Conservation (phyloP, 2,329 filamentous ascomycete species). For the Polytolypa hystricis region DNA sequence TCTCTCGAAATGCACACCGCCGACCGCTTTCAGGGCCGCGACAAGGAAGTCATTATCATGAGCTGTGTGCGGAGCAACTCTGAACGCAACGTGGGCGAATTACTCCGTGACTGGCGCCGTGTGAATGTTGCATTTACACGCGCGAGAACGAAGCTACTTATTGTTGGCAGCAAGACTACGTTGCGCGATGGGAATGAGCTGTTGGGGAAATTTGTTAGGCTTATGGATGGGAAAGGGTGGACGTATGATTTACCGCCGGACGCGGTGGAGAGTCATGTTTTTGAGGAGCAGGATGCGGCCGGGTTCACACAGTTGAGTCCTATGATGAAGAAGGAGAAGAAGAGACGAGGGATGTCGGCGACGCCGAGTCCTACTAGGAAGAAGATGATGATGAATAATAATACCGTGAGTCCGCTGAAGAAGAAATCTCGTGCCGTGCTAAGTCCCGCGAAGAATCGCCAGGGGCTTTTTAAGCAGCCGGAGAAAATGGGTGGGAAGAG, state of each 20-base stretch:
- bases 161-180: slow-evolving; percentile 72
- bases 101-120: slow-evolving; percentile 80
- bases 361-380: slow-evolving; percentile 23
- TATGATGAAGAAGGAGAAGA: too few species aligned
- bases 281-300: slow-evolving; percentile 37
- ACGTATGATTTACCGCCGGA: slow-evolving; percentile 57
- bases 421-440: slow-evolving; percentile 17
- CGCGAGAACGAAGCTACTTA: slow-evolving; percentile 81
- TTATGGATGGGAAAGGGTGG: slow-evolving; percentile 75
- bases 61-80: slow-evolving; percentile 83
- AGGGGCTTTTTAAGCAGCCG: slow-evolving; percentile 34
- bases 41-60: slow-evolving; percentile 86
- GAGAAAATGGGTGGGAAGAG: slow-evolving; percentile 50
- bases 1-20: slow-evolving; percentile 91
- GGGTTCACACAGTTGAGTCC: slow-evolving; percentile 8
- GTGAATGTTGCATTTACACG: slow-evolving; percentile 95
- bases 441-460: slow-evolving; percentile 22
- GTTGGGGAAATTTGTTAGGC: slow-evolving; percentile 59
- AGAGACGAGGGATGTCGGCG: background rate
- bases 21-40: slow-evolving; percentile 90
- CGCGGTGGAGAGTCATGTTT: slow-evolving; percentile 57
- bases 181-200: slow-evolving; percentile 60
- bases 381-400: slow-evolving; percentile 11
- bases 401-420: slow-evolving; percentile 14
- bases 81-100: slow-evolving; percentile 69